Evolutionary conservation across 257 asterid species (phyloP).

Genomic region (Solanum pennellii): DNA sequence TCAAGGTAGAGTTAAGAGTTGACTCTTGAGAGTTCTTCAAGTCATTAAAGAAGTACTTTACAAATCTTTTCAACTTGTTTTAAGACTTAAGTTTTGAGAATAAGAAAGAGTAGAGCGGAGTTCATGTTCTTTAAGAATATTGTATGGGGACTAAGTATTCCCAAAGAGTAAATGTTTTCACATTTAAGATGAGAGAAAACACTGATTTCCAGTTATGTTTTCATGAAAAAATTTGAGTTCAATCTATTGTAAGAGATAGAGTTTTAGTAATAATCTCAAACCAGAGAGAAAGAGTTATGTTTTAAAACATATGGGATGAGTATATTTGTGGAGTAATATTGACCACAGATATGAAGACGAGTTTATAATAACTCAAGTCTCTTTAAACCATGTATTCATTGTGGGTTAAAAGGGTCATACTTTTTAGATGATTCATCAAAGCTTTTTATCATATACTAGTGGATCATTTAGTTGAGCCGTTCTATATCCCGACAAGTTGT

Average conservation of each 20-base stretch:
- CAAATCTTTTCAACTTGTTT: not conserved
- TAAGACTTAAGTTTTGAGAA: not conserved
- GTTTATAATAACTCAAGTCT: not conserved
- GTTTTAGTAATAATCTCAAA: not conserved
- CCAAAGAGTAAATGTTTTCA: not conserved
- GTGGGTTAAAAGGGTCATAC: not conserved
- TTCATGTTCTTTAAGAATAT: not conserved
- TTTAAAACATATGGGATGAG: not conserved
- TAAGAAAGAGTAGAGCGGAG: not conserved
- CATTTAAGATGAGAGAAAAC: not conserved
- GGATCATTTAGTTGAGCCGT: not conserved
- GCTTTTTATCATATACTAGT: not conserved
- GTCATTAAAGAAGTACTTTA: not conserved
- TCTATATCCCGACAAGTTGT: not conserved
- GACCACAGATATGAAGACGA: not conserved
- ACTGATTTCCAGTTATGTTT: not conserved
- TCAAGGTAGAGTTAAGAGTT: not conserved
- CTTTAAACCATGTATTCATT: not conserved
- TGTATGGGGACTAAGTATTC: not conserved
- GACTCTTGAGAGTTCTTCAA: not conserved
- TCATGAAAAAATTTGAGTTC: not conserved
- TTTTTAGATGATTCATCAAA: not conserved
- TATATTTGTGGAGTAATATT: too few species aligned
- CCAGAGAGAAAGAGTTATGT: not conserved
- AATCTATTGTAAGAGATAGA: not conserved